Evolutionary conservation across 1,284 basidiomycete genomes (phyloP).

Genomic region (Blastosporella zonata): DNA sequence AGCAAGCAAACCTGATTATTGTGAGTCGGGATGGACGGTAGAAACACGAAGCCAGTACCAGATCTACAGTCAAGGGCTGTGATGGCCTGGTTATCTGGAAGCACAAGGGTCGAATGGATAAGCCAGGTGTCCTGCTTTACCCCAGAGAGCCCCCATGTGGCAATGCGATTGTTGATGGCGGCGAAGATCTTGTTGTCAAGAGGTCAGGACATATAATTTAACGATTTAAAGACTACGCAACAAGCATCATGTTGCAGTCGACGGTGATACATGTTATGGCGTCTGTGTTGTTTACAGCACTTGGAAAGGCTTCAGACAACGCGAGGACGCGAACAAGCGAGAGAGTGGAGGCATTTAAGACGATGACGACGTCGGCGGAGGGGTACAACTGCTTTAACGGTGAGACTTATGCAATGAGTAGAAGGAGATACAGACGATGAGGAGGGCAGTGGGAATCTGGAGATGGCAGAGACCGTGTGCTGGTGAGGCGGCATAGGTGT

Average conservation of each 20-base stretch:
- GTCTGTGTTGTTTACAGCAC: constrained; percentile 40
- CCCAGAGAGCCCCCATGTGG: constrained; percentile 71
- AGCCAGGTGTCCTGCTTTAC: constrained; percentile 61
- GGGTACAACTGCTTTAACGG: constrained; percentile 56
- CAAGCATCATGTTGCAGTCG: constrained; percentile 75
- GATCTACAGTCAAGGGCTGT: constrained; percentile 68
- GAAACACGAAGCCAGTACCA: constrained; percentile 39
- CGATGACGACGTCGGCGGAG: constrained; percentile 63
- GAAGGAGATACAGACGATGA: constrained; percentile 49
- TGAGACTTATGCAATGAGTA: constrained; percentile 6
- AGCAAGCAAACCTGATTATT: constrained; percentile 60
- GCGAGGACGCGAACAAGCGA: constrained; percentile 62
- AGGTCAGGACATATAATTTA: no score
- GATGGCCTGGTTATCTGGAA: constrained; percentile 52
- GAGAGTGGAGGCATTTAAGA: constrained; percentile 65
- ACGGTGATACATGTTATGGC: constrained; percentile 61
- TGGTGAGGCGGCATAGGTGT: constrained; percentile 57
- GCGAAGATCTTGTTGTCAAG: constrained; percentile 79
- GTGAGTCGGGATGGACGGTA: constrained; percentile 15
- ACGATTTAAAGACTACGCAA: no score
- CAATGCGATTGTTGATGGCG: constrained; percentile 60
- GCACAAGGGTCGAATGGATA: constrained; percentile 73
- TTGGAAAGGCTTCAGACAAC: constrained; percentile 76
- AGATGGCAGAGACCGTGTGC: constrained; percentile 55
- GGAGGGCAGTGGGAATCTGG: constrained; percentile 40